Percentiles rank a stretch among this genome's conserved stretches.
phyloP scores from a whole-genome alignment of 2,329 filamentous ascomycete species.

The Aureobasidium leucospermi region DNA sequence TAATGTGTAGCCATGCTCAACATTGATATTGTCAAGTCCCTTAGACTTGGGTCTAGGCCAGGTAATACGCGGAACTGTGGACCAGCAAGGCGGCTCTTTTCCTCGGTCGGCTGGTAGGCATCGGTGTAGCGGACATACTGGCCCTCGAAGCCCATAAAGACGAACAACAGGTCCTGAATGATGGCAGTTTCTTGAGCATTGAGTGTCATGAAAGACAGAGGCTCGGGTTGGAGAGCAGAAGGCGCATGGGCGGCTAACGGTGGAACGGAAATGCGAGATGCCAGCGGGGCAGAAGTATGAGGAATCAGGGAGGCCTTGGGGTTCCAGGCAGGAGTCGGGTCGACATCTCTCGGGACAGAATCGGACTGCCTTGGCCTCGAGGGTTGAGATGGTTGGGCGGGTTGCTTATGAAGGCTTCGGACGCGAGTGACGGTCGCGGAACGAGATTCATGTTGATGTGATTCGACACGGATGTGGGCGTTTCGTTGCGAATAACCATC shows the following conservation, averaged over 20 bases:
- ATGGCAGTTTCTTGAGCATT: conserved; percentile 81
- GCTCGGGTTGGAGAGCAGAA: conserved; percentile 56
- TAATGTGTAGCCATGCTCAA: conserved; percentile 93
- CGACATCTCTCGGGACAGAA: not conserved
- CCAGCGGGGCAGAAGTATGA: conserved; percentile 63
- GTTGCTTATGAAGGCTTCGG: conserved; percentile 31
- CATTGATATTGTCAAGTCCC: conserved; percentile 82
- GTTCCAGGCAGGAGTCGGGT: conserved; percentile 51
- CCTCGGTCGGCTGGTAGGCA: conserved; percentile 72
- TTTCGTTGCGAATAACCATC: not conserved
- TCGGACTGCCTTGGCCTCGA: conserved; percentile 5
- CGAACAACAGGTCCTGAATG: conserved; percentile 83
- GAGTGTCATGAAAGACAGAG: conserved; percentile 63
- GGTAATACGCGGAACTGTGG: conserved; percentile 72
- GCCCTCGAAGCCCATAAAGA: conserved; percentile 98
- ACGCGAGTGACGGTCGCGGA: conserved; percentile 29
- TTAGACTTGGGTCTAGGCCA: conserved; percentile 83
- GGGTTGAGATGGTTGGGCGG: conserved; percentile 20
- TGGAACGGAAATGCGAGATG: conserved; percentile 56
- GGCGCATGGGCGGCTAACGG: conserved; percentile 62
- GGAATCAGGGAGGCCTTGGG: conserved; percentile 71
- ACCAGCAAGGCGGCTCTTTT: conserved; percentile 79
- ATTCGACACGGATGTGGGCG: conserved; percentile 28
- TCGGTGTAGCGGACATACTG: conserved; percentile 87
- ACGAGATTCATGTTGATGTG: conserved; percentile 28